These are phyloP conservation scores for Parietichytrium sp. DNA, from an alignment of 108 stramenopile species.

Conservation along the genomic window DNA sequence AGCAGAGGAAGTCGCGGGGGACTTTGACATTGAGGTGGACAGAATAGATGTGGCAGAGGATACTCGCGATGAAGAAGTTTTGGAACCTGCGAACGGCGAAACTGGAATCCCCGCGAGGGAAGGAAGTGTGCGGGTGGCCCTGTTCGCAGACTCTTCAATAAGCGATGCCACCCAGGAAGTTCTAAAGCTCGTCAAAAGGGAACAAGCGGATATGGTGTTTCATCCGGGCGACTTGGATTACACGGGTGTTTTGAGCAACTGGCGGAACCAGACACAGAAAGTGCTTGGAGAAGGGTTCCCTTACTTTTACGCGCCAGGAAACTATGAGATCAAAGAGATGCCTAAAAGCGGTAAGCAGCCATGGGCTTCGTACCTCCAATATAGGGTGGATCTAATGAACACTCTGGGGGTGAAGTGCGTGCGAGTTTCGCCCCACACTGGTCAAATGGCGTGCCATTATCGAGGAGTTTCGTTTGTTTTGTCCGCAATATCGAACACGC, in stretches of 20 bases:
- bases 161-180: slow-evolving; percentile 18
- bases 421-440: neutral
- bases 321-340: slow-evolving; percentile 28
- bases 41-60: no score
- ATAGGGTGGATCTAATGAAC: neutral
- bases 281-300: neutral
- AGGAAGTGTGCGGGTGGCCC: neutral
- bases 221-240: slow-evolving; percentile 26
- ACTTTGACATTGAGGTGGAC: no score
- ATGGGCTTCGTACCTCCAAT: neutral
- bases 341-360: neutral
- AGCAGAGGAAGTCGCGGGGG: no score
- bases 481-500: neutral
- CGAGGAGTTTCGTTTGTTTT: neutral
- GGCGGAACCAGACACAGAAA: neutral
- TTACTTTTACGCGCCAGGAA: neutral
- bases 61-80: no score
- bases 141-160: slow-evolving; percentile 11
- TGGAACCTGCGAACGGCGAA: no score
- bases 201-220: slow-evolving; percentile 18
- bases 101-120: no score
- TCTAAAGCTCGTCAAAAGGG: neutral
- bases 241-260: neutral
- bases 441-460: slow-evolving; percentile 29
- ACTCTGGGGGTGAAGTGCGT: neutral